A percentile compares a stretch with the other conserved stretches of the same genome.
These are phyloP conservation scores for Kingdonia uniflora DNA, from an alignment of 164 flowering plant genomes.

Conservation along the genomic window DNA sequence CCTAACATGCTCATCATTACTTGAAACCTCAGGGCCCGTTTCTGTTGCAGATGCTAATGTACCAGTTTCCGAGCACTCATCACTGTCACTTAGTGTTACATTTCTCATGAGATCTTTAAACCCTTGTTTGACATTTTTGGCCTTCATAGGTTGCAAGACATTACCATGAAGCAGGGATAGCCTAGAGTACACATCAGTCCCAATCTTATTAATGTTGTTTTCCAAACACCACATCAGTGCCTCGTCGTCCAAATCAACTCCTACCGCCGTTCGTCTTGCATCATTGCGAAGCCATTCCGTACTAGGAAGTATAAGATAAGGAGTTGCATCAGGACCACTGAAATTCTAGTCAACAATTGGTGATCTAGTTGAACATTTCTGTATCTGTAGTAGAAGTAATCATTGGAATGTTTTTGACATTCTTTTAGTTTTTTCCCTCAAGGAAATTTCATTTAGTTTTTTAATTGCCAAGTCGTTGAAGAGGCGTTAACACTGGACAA, in stretches of 20 bases:
- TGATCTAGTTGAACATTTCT: no score
- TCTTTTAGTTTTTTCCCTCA: no score
- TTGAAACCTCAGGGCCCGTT: conserved; percentile 2
- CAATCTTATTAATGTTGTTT: conserved; percentile 59
- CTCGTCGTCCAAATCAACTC: conserved; percentile 84
- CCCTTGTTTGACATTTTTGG: conserved; percentile 34
- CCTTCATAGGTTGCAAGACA: conserved; percentile 68
- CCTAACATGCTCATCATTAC: conserved; percentile 9
- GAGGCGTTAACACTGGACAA: no score
- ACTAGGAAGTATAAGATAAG: conserved; percentile 27
- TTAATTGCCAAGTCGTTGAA: no score
- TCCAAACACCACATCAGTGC: conserved; percentile 85
- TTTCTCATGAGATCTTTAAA: conserved; percentile 26
- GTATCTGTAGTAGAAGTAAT: no score
- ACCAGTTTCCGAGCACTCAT: conserved; percentile 12
- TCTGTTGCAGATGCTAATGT: conserved; percentile 13
- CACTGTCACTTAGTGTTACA: conserved; percentile 20
- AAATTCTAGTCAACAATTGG: no score
- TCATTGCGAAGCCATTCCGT: conserved; percentile 83
- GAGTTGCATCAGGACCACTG: no score
- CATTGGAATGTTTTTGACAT: no score
- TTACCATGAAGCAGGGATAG: conserved; percentile 84
- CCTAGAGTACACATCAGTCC: conserved; percentile 61
- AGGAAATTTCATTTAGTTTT: no score
- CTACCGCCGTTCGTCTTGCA: conserved; percentile 77